A percentile compares a stretch with the other conserved stretches of the same genome.
Conservation (phyloP, 768 basidiomycete genomes). For the Lentinula aciculospora region DNA sequence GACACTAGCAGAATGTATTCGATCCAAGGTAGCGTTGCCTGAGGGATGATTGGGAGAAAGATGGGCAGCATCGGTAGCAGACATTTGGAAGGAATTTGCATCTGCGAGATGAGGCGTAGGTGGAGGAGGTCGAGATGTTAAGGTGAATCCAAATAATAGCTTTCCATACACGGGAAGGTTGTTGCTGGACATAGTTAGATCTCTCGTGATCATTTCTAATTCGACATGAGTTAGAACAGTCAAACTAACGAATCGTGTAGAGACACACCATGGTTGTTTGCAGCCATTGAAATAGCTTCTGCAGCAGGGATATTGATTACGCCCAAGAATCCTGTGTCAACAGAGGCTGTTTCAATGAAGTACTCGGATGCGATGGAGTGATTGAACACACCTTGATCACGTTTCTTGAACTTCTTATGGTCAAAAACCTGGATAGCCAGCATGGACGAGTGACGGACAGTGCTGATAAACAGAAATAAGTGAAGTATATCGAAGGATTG, state of each 20-base stretch:
- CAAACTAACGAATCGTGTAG: slow-evolving; percentile 9
- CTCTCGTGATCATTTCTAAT: slow-evolving; percentile 65
- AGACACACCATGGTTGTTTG: slow-evolving; percentile 37
- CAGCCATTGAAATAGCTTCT: slow-evolving; percentile 47
- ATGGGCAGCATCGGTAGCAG: slow-evolving; percentile 9
- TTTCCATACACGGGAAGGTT: slow-evolving; percentile 79
- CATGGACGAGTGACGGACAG: slow-evolving; percentile 67
- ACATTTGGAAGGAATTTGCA: slow-evolving; percentile 10
- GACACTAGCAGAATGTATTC: slow-evolving; percentile 2
- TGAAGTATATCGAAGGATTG: not conserved
- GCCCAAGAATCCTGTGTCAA: slow-evolving; percentile 50
- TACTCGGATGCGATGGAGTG: slow-evolving; percentile 30
- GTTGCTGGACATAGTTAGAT: slow-evolving; percentile 71
- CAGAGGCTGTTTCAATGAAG: slow-evolving; percentile 17
- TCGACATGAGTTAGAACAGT: slow-evolving; percentile 12
- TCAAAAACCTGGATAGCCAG: slow-evolving; percentile 88
- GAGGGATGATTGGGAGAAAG: slow-evolving; percentile 1
- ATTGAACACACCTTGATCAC: slow-evolving; percentile 62
- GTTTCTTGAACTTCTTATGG: slow-evolving; percentile 81
- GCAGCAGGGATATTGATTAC: slow-evolving; percentile 50
- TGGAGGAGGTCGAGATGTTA: slow-evolving; percentile 26
- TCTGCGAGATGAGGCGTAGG: slow-evolving; percentile 14
- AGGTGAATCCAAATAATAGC: slow-evolving; percentile 60
- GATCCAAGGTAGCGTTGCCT: not conserved
- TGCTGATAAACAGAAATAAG: slow-evolving; percentile 29